These are phyloP conservation scores for Coleophoma cylindrospora DNA, from an alignment of 2,329 filamentous ascomycete species.

Conservation along the genomic window DNA sequence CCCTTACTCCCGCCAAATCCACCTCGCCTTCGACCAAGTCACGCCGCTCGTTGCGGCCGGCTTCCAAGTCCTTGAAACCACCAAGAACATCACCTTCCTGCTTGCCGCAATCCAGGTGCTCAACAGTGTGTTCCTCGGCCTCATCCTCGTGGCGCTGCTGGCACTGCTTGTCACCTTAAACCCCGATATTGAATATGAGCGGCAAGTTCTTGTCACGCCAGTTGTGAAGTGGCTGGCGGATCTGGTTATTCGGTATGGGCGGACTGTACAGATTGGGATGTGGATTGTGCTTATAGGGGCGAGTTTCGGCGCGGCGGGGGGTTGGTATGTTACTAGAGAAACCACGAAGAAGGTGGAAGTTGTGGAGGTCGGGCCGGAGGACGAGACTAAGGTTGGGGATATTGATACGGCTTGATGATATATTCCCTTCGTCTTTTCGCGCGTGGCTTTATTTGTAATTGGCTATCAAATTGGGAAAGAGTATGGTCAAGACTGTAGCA, in stretches of 20 bases:
- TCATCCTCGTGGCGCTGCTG: conserved; percentile 33
- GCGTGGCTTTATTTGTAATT: too few relatives aligned
- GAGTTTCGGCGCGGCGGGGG: conserved; percentile 1
- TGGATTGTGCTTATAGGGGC: conserved; percentile 6
- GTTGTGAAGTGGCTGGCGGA: conserved; percentile 27
- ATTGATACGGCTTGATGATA: neutral
- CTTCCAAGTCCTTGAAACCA: conserved; percentile 42
- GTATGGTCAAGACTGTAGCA: too few relatives aligned
- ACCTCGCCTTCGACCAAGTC: conserved; percentile 45
- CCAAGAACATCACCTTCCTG: conserved; percentile 42
- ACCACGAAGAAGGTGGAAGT: neutral
- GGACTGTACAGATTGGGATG: conserved; percentile 2
- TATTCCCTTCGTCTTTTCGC: neutral
- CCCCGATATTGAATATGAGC: conserved; percentile 39
- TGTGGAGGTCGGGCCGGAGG: conserved; percentile 1
- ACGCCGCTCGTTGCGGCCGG: conserved; percentile 43
- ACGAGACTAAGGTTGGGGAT: neutral
- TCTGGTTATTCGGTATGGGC: conserved; percentile 2
- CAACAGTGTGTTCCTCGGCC: conserved; percentile 33
- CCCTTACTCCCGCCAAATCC: conserved; percentile 45
- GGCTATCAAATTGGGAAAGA: too few relatives aligned
- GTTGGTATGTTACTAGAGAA: conserved; percentile 8
- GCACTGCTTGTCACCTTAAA: conserved; percentile 38
- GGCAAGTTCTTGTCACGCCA: conserved; percentile 36
- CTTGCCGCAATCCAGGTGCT: conserved; percentile 41